Evolutionary conservation across 345 rosid genomes (phyloP), one percentile per base, ranked within the genome.

Genomic region (Ailanthus altissimus): DNA sequence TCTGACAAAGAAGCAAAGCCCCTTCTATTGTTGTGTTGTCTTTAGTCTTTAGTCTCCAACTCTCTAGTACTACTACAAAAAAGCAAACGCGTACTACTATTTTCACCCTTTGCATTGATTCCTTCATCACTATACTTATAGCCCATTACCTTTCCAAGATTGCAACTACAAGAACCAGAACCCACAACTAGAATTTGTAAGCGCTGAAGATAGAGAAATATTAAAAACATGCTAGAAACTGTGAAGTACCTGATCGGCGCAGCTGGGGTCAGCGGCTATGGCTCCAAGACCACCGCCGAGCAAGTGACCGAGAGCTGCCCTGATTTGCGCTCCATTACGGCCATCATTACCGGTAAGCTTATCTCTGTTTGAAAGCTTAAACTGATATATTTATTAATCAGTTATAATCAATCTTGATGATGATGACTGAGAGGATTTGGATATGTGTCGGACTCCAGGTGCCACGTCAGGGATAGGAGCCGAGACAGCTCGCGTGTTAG

Each of bases 401-500:
- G 12, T 59, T 25, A 0, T 23, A 5, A 42, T 64, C 15, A 40
- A 20, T 64, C 14, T 40, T 4, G 49, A 36, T 49, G 43, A 63
- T 23, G 8, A 45, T 32, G 38, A 16, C 28, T 63, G 67, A 46
- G 21, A 50, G 50, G 38, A 38, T 43, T 28, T 42, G 26, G 38
- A 32, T 38, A 18, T 20, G 16, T 59, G 2, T 25, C 70, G 23
- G 43, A 32, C 38, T 32, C 38, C 58, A 94, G 98, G 99, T 18
- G 97, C 97, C 13, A 95, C 99, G 82, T 95, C 99, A 25, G 99
- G 99, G 77, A 95, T 95, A 13, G 99, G 99, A 70, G 94, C 91
- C 6, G 99, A 95, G 90, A 93, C 98, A 73, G 99, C 99, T 1
- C 89, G 96, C 13, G 96, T 89, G 23, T 72, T 95, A 63, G 94